Conservation (phyloP, 2,329 filamentous ascomycete genomes). For the Phoma sp. region DNA sequence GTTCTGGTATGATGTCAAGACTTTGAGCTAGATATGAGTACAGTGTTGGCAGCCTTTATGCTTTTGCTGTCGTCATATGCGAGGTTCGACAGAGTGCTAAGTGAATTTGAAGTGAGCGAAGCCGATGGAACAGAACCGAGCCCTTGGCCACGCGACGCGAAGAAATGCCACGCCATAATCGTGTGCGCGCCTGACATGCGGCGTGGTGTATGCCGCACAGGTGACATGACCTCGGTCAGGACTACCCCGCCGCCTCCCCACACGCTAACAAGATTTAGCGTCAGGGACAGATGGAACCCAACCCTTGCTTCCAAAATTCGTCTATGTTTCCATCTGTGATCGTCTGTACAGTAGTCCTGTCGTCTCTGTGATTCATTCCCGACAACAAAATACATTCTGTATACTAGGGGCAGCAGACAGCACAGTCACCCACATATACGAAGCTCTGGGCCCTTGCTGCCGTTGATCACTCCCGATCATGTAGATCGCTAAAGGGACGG, state of each 20-base stretch:
- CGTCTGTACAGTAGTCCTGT: too few relatives aligned
- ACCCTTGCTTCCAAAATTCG: too few relatives aligned
- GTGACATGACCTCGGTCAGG: constrained; percentile 16
- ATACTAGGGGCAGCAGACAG: too few relatives aligned
- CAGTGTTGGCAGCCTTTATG: constrained; percentile 1
- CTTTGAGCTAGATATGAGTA: neutral
- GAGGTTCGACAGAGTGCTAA: too few relatives aligned
- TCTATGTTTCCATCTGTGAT: too few relatives aligned
- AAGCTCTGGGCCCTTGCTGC: too few relatives aligned
- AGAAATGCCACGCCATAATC: constrained; percentile 10
- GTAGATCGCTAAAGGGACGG: constrained; percentile 1
- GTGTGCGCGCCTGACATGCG: constrained; percentile 6
- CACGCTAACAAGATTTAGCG: constrained; percentile 3
- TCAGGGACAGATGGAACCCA: neutral
- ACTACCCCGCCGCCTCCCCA: constrained; percentile 8
- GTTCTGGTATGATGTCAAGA: constrained; percentile 4
- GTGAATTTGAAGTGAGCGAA: too few relatives aligned
- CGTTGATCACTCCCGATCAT: too few relatives aligned
- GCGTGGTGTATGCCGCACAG: constrained; percentile 3
- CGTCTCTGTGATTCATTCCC: too few relatives aligned
- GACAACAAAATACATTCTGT: too few relatives aligned
- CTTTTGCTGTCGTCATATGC: too few relatives aligned
- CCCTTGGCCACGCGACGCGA: constrained; percentile 1
- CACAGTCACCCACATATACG: too few relatives aligned
- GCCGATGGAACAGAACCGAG: neutral